A percentile compares a stretch with the other conserved stretches of the same genome.
Evolutionary conservation across 768 basidiomycete genomes (phyloP).

Genomic region (Boletus sp.): DNA sequence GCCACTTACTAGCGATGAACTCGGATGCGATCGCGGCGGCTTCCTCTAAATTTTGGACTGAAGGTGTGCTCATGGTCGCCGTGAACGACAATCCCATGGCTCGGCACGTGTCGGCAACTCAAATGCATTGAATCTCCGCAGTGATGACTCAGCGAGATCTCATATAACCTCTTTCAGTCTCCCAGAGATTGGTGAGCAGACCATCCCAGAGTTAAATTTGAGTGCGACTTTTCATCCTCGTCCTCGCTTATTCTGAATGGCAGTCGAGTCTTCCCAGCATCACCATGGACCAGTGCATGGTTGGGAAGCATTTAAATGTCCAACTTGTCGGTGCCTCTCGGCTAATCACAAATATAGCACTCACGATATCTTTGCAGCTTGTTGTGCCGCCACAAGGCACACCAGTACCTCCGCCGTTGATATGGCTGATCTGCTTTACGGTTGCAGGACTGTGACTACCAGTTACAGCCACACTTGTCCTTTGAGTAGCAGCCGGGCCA

Average conservation of each 20-base stretch:
- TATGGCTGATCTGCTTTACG: neutral
- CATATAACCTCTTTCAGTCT: no score
- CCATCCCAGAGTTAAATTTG: neutral
- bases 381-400: slow-evolving; percentile 4
- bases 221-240: neutral
- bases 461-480: neutral
- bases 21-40: slow-evolving; percentile 48
- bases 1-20: slow-evolving; percentile 43
- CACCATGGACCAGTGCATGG: slow-evolving; percentile 3
- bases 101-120: slow-evolving; percentile 15
- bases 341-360: neutral
- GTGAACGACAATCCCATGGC: neutral
- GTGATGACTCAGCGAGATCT: slow-evolving; percentile 15
- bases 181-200: no score
- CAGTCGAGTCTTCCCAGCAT: slow-evolving; percentile 1
- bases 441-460: neutral
- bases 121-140: slow-evolving; percentile 22
- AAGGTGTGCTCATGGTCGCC: slow-evolving; percentile 29
- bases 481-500: neutral
- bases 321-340: neutral
- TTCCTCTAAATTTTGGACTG: slow-evolving; percentile 42
- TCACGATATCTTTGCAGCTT: neutral
- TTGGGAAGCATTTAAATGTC: neutral
- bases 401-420: neutral
- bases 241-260: neutral